Evolutionary conservation across 2,329 filamentous ascomycete species (phyloP), one percentile per base, ranked within the genome.

Genomic region (Curvularia verruculosa): DNA sequence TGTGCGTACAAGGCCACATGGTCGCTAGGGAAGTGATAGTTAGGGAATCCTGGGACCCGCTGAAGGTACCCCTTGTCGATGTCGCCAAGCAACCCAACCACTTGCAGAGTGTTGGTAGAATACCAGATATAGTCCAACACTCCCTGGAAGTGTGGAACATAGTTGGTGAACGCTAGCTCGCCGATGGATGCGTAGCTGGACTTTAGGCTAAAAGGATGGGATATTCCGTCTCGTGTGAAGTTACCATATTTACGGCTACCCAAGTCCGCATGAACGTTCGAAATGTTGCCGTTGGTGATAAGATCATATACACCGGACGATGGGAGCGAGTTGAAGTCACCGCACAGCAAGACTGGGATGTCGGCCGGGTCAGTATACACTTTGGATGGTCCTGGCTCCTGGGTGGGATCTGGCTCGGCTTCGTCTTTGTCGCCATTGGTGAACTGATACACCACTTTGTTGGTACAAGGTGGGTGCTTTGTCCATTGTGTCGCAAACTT

Each of bases 111-210:
- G 76, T 95, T 96, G 56, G 92, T 94, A 54, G 92, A 93, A 78
- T 96, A 99, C 92, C 93, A 98, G 70, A 99, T 92, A 77, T 98
- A 97, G 75, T 99, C 95, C 65, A 99, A 90, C 55, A 96, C 91
- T 60, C 92, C 93, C 49, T 87, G 86, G 79, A 97, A 99, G n/a
- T 87, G 87, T 1, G 95, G 93, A 13, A 92, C 96, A 78, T 98
- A 99, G 78, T 99, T 99, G 45, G 95, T 99, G 76, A 96, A 99
- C 4, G 87, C 87, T 67, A 98, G 81, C 74, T 96, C 91, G 56
- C 92, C 90, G 50, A 96, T 89, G 61, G 90, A 86, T 34, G 86
- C 86, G 76, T 99, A 99, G 3, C 92, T 88, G 21, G 95, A 96
- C 71, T 95, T 92, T 64, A 99, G 82, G 71, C 89, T 94, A 81